Conservation (phyloP, 2,329 filamentous ascomycete genomes). For the Aureobasidium sp. region DNA sequence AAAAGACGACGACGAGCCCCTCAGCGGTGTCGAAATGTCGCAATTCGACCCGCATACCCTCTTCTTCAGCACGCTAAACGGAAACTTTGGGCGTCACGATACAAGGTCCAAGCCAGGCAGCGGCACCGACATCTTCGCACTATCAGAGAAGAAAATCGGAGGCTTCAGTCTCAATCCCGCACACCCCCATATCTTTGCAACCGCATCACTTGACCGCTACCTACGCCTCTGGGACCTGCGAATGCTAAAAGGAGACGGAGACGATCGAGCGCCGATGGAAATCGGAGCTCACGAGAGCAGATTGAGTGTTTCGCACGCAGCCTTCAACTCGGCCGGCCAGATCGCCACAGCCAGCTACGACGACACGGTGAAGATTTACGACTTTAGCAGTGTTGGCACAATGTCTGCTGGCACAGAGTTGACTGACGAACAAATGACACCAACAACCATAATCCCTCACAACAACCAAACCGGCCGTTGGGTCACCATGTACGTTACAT, state of each 20-base stretch:
- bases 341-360: constrained; percentile 92
- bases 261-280: constrained; percentile 56
- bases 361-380: constrained; percentile 88
- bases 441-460: constrained; percentile 63
- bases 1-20: constrained; percentile 62
- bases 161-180: constrained; percentile 81
- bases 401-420: constrained; percentile 40
- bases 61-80: constrained; percentile 81
- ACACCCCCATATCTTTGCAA: constrained; percentile 75
- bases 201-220: constrained; percentile 81
- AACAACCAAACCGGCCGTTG: constrained; percentile 95
- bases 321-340: constrained; percentile 78
- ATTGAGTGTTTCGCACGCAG: constrained; percentile 84
- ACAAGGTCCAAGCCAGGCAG: constrained; percentile 53
- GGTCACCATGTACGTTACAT: constrained; percentile 68
- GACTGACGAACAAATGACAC: constrained; percentile 60
- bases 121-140: constrained; percentile 56
- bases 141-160: constrained; percentile 91
- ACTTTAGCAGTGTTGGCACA: constrained; percentile 47
- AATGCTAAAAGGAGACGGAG: constrained; percentile 60
- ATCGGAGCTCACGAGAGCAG: constrained; percentile 76
- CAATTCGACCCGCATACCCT: constrained; percentile 63
- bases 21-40: constrained; percentile 79
- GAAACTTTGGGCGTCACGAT: constrained; percentile 75
- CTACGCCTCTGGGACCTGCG: constrained; percentile 90